Conservation (phyloP, 106 monocot genomes). For the Vanilla planifolia region DNA sequence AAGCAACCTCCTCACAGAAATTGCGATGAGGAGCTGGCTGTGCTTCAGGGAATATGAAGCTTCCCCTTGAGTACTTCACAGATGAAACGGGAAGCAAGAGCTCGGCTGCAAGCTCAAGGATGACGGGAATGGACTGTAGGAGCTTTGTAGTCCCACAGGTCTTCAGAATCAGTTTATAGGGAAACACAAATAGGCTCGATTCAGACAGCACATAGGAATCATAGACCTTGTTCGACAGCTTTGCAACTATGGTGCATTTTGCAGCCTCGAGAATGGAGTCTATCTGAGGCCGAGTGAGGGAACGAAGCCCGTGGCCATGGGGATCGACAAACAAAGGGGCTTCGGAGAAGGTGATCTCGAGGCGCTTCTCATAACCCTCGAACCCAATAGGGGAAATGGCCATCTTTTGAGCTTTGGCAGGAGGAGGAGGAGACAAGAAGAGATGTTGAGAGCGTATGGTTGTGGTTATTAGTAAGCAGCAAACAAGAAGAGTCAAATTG, state of each 20-base stretch:
- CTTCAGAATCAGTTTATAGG: conserved; percentile 73
- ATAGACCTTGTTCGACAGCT: conserved; percentile 73
- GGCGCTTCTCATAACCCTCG: conserved; percentile 94
- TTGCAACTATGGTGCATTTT: conserved; percentile 64
- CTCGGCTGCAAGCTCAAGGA: conserved; percentile 49
- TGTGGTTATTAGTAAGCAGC: conserved; percentile 46
- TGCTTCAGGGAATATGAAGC: conserved; percentile 71
- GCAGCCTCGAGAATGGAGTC: conserved; percentile 68
- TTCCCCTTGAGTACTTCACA: conserved; percentile 78
- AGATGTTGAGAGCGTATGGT: conserved; percentile 11
- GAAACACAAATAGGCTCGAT: conserved; percentile 91
- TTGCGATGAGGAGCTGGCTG: conserved; percentile 83
- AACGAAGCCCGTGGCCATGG: conserved; percentile 48
- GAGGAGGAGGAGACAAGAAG: background rate
- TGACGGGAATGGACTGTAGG: conserved; percentile 53
- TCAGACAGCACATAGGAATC: conserved; percentile 96
- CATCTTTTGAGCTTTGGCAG: conserved; percentile 22
- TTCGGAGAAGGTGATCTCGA: conserved; percentile 72
- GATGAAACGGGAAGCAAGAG: conserved; percentile 39
- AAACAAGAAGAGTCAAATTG: conserved; percentile 10
- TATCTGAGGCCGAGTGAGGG: conserved; percentile 56
- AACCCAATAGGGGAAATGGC: conserved; percentile 66
- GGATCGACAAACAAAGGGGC: conserved; percentile 53
- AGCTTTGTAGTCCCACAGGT: conserved; percentile 95
- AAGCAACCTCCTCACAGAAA: conserved; percentile 72